Evolutionary conservation across 192 early-diverging fungal genomes (phyloP).

Genomic region (Chytriomyces confervae): DNA sequence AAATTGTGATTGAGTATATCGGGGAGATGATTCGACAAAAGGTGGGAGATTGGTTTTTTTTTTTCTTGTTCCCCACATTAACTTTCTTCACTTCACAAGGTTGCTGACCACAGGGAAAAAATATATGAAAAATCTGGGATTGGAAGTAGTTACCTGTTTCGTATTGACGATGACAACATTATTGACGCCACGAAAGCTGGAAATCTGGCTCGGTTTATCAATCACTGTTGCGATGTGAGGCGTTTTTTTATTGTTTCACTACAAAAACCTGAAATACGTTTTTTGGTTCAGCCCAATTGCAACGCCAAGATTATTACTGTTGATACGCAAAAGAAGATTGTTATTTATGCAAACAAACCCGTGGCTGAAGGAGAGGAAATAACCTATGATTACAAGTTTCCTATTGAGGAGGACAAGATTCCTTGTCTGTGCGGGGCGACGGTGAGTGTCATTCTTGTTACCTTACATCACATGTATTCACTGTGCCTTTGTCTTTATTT

Average conservation of each 20-base stretch:
- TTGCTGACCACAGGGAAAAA: conserved; percentile 92
- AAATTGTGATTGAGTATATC: conserved; percentile 99
- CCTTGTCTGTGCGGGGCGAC: conserved; percentile 94
- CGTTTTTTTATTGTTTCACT: conserved; percentile 33
- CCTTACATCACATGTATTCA: background rate
- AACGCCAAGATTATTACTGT: conserved; percentile 93
- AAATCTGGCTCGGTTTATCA: conserved; percentile 97
- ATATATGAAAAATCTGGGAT: conserved; percentile 93
- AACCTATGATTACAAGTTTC: conserved; percentile 99
- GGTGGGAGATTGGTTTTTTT: conserved; percentile 49
- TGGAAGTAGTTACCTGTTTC: conserved; percentile 91
- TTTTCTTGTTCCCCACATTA: background rate
- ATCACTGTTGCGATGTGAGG: conserved; percentile 93
- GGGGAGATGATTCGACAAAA: conserved; percentile 94
- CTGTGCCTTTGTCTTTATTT: background rate
- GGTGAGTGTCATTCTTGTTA: conserved; percentile 37
- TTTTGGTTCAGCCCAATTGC: conserved; percentile 86
- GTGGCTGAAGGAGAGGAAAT: conserved; percentile 96
- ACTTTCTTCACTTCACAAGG: conserved; percentile 29
- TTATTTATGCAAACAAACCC: conserved; percentile 95
- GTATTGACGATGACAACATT: conserved; percentile 93
- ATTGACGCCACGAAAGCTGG: conserved; percentile 98
- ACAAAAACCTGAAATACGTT: background rate
- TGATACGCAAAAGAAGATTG: conserved; percentile 92
- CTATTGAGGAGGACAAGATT: conserved; percentile 92